Percentiles rank a stretch among this genome's conserved stretches.
These are phyloP conservation scores for Colletotrichum chlorophyti DNA, from an alignment of 2,329 filamentous ascomycete species.

Conservation along the genomic window DNA sequence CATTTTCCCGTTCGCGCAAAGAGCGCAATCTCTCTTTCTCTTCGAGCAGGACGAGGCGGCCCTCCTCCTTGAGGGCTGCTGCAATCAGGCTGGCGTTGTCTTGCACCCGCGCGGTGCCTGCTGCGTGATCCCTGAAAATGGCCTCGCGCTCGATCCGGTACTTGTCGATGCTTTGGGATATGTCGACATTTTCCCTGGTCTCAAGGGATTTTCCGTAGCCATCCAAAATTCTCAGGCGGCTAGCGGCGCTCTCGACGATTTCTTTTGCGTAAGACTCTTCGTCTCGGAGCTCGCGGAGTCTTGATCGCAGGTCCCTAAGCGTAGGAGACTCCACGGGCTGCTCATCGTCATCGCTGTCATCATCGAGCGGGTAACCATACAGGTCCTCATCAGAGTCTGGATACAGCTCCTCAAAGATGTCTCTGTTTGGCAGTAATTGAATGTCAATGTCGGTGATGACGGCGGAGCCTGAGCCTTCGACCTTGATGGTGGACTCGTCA, in stretches of 20 bases:
- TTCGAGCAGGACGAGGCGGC: constrained; percentile 33
- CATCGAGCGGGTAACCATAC: constrained; percentile 35
- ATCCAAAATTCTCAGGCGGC: constrained; percentile 50
- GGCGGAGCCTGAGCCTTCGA: constrained; percentile 62
- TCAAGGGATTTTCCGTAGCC: constrained; percentile 45
- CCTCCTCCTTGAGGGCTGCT: constrained; percentile 40
- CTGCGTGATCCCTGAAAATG: constrained; percentile 48
- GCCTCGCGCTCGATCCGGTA: constrained; percentile 52
- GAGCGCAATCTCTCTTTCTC: constrained; percentile 1
- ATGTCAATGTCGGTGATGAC: constrained; percentile 69
- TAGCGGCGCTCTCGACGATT: constrained; percentile 39
- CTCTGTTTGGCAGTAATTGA: constrained; percentile 61
- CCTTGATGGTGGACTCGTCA: constrained; percentile 65
- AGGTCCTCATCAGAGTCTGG: constrained; percentile 51
- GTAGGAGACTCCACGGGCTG: constrained; percentile 24
- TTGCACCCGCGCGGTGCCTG: constrained; percentile 39
- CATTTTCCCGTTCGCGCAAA: no score
- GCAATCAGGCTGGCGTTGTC: constrained; percentile 37
- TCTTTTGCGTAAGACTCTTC: constrained; percentile 39
- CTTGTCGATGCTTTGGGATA: constrained; percentile 44
- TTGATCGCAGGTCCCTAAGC: constrained; percentile 38
- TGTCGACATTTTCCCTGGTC: constrained; percentile 39
- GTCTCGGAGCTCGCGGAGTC: constrained; percentile 39
- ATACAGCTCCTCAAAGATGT: constrained; percentile 61
- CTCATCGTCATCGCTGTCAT: constrained; percentile 30